phyloP scores from a whole-genome alignment of 257 asterid species.

The Solanum megistacrolobum region DNA sequence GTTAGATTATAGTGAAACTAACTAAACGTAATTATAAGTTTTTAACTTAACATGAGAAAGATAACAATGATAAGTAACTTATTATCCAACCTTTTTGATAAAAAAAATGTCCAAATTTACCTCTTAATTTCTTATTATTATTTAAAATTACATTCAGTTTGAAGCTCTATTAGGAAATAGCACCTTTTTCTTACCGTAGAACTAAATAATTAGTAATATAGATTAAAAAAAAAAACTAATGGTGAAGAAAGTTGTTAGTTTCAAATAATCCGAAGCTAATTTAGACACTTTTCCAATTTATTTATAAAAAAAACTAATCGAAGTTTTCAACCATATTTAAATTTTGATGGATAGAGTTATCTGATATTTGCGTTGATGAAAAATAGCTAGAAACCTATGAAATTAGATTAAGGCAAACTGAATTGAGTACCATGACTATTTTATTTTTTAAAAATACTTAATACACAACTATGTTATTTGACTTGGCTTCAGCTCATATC shows the following conservation, averaged over 20 bases:
- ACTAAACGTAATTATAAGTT: neutral
- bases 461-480: too few relatives aligned
- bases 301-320: neutral
- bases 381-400: neutral
- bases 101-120: neutral
- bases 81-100: neutral
- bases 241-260: neutral
- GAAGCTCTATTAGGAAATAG: neutral
- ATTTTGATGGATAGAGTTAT: neutral
- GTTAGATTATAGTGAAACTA: neutral
- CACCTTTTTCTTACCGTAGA: neutral
- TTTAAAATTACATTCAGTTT: neutral
- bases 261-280: neutral
- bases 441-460: too few relatives aligned
- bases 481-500: neutral
- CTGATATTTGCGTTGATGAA: fast-evolving
- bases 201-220: neutral
- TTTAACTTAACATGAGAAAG: neutral
- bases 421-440: neutral
- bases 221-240: neutral
- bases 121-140: neutral
- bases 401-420: neutral
- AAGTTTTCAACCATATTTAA: neutral
- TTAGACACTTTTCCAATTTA: neutral
- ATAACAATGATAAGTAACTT: neutral